Evolutionary conservation across 2,329 filamentous ascomycete species (phyloP), one percentile per base, ranked within the genome.

Genomic region (Ceratocystis cubensis): DNA sequence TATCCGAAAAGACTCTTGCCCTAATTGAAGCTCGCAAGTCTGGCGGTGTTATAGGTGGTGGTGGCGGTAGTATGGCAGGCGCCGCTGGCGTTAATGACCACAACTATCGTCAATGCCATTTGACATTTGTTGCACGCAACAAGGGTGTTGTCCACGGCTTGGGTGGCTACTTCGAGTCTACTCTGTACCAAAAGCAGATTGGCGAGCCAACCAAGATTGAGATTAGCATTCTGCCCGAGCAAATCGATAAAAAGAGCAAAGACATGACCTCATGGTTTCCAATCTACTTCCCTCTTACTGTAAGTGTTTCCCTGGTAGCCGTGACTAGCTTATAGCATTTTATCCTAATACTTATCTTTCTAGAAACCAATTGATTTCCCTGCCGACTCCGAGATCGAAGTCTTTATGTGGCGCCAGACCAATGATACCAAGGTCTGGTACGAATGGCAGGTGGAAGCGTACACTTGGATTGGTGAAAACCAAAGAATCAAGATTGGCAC

Each of bases 221-320:
- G 78, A 82, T 99, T 68, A 96, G 91, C 72, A 99, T 89, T 3
- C 88, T 96, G 72, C 95, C 94, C 0, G 88, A 96, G 70, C 89
- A 88, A 37, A 97, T 99, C 77, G 90, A 94, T 66, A 79, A 79
- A 67, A 97, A 97, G 83, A 96, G 91, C 80, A 88, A 88, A 73
- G 92, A 95, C 72, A 99, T 99, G 95, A 96, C 96, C 70, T 96
- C 90, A 66, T 99, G 94, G 94, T 99, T 99, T 75, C 94, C 94
- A 1, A 97, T 99, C 37, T 96, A 93, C 78, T 99, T 99, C 74
- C 94, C 95, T 0, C 78, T 99, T 15, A 96, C 94, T 85, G 91
- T 92, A 79, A 73, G 83, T 74, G 63, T 2, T 7, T 50, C 28
- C 7, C 17, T 1, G 37, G 8, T 46, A 41, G 5, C 15, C n/a